Percentiles rank a stretch among this genome's conserved stretches.
phyloP scores from a whole-genome alignment of 176 grass and related monocot genomes.

The Avena insularis region DNA sequence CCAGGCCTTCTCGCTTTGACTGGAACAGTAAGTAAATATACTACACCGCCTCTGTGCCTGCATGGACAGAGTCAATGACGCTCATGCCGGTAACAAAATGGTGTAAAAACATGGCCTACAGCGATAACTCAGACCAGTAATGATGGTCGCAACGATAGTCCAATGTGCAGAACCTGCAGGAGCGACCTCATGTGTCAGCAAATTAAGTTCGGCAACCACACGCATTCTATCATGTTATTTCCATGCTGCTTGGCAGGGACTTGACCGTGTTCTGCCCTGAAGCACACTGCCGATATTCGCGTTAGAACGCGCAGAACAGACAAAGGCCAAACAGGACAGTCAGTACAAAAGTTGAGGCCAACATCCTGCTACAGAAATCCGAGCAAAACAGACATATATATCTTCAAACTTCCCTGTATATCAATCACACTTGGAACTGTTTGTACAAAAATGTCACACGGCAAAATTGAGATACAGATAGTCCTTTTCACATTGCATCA shows the following conservation, averaged over 20 bases:
- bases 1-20: slow-evolving; percentile 8
- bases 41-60: too few relatives aligned
- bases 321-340: not conserved
- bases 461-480: not conserved
- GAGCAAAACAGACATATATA: not conserved
- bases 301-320: not conserved
- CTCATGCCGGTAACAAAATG: not conserved
- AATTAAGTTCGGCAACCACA: not conserved
- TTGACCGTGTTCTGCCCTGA: not conserved
- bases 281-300: not conserved
- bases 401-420: not conserved
- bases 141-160: not conserved
- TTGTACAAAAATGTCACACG: slow-evolving; percentile 3
- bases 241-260: not conserved
- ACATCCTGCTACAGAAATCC: not conserved
- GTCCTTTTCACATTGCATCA: slow-evolving; percentile 4
- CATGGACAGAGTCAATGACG: not conserved
- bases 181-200: not conserved
- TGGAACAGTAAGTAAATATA: not conserved
- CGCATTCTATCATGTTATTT: too few relatives aligned
- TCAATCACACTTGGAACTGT: not conserved
- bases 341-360: not conserved
- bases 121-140: not conserved
- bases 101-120: not conserved
- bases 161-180: not conserved